Evolutionary conservation across 1,139 yeast genomes (phyloP).

Genomic region (Candida tunisiensis): DNA sequence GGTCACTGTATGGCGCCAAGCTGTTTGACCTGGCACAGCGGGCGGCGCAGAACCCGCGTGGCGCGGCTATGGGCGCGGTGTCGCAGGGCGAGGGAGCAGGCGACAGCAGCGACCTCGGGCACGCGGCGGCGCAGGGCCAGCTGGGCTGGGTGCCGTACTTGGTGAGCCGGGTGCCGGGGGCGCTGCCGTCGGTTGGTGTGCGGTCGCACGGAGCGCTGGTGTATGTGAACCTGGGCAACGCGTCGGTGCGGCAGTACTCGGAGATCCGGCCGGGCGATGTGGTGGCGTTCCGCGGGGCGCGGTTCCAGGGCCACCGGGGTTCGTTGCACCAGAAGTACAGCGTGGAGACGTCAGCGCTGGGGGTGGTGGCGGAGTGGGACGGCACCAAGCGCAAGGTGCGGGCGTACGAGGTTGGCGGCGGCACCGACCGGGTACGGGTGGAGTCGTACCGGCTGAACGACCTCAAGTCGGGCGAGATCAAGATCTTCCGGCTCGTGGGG

Average conservation of each 20-base stretch:
- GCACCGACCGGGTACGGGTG: slow-evolving; percentile 6
- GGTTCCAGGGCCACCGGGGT: slow-evolving; percentile 51
- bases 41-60: background rate
- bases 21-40: slow-evolving; percentile 7
- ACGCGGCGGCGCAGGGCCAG: slow-evolving; percentile 9
- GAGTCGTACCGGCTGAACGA: slow-evolving; percentile 55
- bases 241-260: slow-evolving; percentile 39
- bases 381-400: slow-evolving; percentile 56
- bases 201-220: slow-evolving; percentile 61
- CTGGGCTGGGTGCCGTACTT: slow-evolving; percentile 20
- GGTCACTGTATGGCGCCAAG: slow-evolving; percentile 22
- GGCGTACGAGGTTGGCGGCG: slow-evolving; percentile 42
- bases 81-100: slow-evolving; percentile 5
- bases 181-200: slow-evolving; percentile 43
- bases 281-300: slow-evolving; percentile 55
- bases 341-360: slow-evolving; percentile 31
- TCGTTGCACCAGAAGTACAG: slow-evolving; percentile 27
- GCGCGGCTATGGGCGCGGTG: too few species aligned
- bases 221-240: slow-evolving; percentile 43
- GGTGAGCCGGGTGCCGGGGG: slow-evolving; percentile 18
- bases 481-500: slow-evolving; percentile 60
- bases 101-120: too few species aligned
- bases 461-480: slow-evolving; percentile 61
- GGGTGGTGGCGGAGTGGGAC: slow-evolving; percentile 56
- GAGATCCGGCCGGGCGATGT: slow-evolving; percentile 75